These are phyloP conservation scores for Paramecium biaurelia DNA, from an alignment of 73 alveolate species.

Conservation along the genomic window DNA sequence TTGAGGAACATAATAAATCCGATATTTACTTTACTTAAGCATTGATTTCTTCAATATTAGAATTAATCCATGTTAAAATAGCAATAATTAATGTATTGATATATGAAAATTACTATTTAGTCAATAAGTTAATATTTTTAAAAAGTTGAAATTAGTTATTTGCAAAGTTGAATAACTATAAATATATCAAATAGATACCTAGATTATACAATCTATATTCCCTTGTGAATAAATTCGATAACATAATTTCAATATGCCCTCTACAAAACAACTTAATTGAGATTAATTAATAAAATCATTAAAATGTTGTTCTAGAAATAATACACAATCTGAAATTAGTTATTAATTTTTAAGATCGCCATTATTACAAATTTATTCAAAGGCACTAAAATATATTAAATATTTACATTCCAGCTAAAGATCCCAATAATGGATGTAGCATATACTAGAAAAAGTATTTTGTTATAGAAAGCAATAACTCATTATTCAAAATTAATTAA, in stretches of 20 bases:
- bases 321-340: not conserved
- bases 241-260: not conserved
- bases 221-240: not conserved
- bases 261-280: not conserved
- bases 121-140: not conserved
- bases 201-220: not conserved
- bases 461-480: not conserved
- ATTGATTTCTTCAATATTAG: not conserved
- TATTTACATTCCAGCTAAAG: not conserved
- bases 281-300: not conserved
- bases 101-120: not conserved
- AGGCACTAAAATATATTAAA: not conserved
- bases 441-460: not conserved
- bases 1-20: not conserved
- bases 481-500: not conserved
- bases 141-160: not conserved
- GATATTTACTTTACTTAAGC: not conserved
- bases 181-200: not conserved
- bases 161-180: not conserved
- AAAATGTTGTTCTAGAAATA: not conserved
- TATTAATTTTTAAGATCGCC: not conserved
- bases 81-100: not conserved
- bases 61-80: not conserved
- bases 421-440: not conserved
- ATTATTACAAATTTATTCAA: not conserved